These are phyloP conservation scores for Capillidium heterosporum DNA, from an alignment of 371 early-diverging fungal genomes.

Conservation along the genomic window DNA sequence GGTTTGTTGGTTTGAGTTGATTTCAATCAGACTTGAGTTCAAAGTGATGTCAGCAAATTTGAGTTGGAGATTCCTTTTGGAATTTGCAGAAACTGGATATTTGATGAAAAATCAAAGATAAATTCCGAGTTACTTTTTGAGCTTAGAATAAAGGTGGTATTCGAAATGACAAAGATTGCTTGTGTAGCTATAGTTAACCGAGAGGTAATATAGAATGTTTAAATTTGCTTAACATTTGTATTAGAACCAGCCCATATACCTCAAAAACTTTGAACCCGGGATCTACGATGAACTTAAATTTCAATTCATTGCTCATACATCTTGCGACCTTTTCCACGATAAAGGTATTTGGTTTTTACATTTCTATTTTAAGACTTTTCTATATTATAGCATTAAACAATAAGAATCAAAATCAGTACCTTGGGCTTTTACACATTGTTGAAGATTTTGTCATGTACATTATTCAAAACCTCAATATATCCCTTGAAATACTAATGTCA, in stretches of 20 bases:
- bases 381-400: neutral
- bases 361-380: neutral
- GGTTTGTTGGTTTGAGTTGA: neutral
- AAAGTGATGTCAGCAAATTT: no score
- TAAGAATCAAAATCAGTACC: neutral
- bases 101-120: no score
- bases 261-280: constrained; percentile 1
- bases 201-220: no score
- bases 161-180: no score
- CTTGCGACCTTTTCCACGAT: constrained; percentile 3
- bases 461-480: neutral
- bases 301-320: constrained; percentile 4
- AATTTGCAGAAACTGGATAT: no score
- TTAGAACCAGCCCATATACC: constrained; percentile 3
- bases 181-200: no score
- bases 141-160: no score
- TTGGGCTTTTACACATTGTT: constrained; percentile 1
- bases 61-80: no score
- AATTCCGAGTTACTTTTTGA: no score
- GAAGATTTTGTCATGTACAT: constrained; percentile 5
- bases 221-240: neutral
- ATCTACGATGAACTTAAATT: constrained; percentile 3
- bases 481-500: neutral
- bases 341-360: neutral
- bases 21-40: no score